Evolutionary conservation across 2,329 filamentous ascomycete species (phyloP), one percentile per base, ranked within the genome.

Genomic region (Grosmannia penicillata): DNA sequence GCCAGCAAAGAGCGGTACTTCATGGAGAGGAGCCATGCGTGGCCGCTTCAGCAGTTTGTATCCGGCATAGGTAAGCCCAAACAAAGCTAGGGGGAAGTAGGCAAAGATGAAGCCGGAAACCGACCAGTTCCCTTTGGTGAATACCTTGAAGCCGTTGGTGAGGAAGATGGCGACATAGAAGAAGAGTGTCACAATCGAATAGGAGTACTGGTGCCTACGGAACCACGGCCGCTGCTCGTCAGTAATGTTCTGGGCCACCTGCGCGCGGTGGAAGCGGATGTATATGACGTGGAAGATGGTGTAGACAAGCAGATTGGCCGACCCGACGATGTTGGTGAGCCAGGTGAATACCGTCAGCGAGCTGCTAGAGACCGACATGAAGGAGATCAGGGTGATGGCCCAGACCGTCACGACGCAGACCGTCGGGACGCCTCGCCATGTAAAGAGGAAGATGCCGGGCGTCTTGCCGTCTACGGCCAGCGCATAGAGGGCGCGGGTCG

Each of bases 401-500:
- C 34, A 7, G 22, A 34, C 23, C 4, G 24, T 21, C 10, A 27
- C 13, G 23, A 41, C 33, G 27, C 38, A 48, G 38, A 44, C 50
- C 27, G 59, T 43, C 0, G 68, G 68, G 4, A 72, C 60, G 10
- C 68, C 68, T 5, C 49, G 49, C 24, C 51, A 51, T 19, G 30
- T 37, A 35, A 35, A 41, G 17, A 69, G 57, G 49, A 75, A 72
- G 45, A 75, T 50, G 29, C 61, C 57, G 0, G 72, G 72, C 0
- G 74, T 66, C 42, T 76, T 71, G 15, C 59, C 58, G 51, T 75
- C 72, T 7, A 73, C 61, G 0, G 74, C 73, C 38, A 78, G 56
- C 5, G 68, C 70, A 44, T 74, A 71, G 4, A 77, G 57, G 28
- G 72, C 68, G 32, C 75, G 64, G 0, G 72, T 73, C 18, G 72